Evolutionary conservation across 2,329 filamentous ascomycete species (phyloP).

Genomic region (Teratosphaeria epicoccoides): DNA sequence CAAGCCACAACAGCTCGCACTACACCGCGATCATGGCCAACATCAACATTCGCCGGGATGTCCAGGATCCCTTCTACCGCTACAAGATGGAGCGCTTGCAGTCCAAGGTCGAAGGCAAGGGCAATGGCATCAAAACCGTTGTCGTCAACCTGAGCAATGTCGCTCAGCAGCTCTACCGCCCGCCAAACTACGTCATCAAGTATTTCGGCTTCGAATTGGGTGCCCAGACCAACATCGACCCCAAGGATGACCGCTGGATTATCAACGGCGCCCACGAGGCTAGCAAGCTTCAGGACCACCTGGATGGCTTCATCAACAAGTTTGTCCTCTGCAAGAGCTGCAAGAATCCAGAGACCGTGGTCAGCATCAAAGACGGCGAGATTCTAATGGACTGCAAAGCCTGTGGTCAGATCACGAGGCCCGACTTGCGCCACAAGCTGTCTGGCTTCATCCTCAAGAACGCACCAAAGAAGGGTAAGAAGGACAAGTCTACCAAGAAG

Average conservation of each 20-base stretch:
- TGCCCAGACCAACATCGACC: slow-evolving; percentile 96
- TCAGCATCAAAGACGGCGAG: slow-evolving; percentile 84
- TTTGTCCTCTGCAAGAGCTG: slow-evolving; percentile 99
- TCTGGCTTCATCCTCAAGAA: slow-evolving; percentile 97
- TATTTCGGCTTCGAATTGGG: slow-evolving; percentile 99
- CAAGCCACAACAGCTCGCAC: slow-evolving; percentile 10
- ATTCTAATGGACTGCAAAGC: slow-evolving; percentile 98
- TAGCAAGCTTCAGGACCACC: slow-evolving; percentile 90
- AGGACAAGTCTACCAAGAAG: slow-evolving; percentile 92
- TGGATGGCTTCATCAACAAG: slow-evolving; percentile 96
- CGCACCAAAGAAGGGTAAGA: slow-evolving; percentile 85
- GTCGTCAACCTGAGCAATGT: slow-evolving; percentile 95
- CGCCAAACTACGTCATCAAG: slow-evolving; percentile 94
- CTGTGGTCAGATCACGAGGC: slow-evolving; percentile 84
- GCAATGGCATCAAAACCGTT: slow-evolving; percentile 98
- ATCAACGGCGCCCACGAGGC: slow-evolving; percentile 98
- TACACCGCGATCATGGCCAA: slow-evolving; percentile 72
- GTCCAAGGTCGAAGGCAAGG: slow-evolving; percentile 99
- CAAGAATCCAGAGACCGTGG: slow-evolving; percentile 98
- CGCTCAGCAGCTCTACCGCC: slow-evolving; percentile 81
- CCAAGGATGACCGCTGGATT: slow-evolving; percentile 97
- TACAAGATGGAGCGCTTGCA: slow-evolving; percentile 99
- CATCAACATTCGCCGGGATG: slow-evolving; percentile 96
- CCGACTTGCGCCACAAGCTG: slow-evolving; percentile 88
- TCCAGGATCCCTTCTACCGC: slow-evolving; percentile 97